Conservation (phyloP, 2,329 filamentous ascomycete genomes). For the Venturia pyrina region DNA sequence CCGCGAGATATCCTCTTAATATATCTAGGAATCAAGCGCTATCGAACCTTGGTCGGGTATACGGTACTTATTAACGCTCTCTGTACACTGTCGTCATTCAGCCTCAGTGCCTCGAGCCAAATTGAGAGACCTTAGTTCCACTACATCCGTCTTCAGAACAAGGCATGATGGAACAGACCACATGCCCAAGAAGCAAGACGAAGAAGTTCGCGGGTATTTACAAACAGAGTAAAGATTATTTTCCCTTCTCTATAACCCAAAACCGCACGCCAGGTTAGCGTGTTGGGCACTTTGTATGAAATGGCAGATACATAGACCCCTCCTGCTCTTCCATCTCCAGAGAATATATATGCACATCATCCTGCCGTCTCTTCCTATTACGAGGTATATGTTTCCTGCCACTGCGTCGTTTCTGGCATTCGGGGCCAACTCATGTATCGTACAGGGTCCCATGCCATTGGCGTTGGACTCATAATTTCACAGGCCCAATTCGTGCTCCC, state of each 20-base stretch:
- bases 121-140: too few species aligned
- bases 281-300: not conserved
- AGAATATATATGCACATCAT: not conserved
- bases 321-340: not conserved
- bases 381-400: not conserved
- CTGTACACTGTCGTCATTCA: too few species aligned
- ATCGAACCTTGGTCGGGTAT: too few species aligned
- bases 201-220: too few species aligned
- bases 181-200: not conserved
- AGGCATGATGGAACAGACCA: too few species aligned
- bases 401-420: not conserved
- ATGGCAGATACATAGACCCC: not conserved
- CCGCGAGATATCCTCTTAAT: too few species aligned
- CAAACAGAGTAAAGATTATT: not conserved
- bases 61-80: too few species aligned
- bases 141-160: too few species aligned
- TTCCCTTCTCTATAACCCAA: not conserved
- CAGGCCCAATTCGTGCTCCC: too few species aligned
- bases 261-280: not conserved
- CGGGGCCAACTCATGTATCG: not conserved
- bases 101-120: too few species aligned
- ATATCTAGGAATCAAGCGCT: too few species aligned
- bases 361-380: not conserved
- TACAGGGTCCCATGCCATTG: not conserved
- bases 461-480: too few species aligned